Evolutionary conservation across 768 basidiomycete genomes (phyloP).

Genomic region (Pisolithus microcarpus): DNA sequence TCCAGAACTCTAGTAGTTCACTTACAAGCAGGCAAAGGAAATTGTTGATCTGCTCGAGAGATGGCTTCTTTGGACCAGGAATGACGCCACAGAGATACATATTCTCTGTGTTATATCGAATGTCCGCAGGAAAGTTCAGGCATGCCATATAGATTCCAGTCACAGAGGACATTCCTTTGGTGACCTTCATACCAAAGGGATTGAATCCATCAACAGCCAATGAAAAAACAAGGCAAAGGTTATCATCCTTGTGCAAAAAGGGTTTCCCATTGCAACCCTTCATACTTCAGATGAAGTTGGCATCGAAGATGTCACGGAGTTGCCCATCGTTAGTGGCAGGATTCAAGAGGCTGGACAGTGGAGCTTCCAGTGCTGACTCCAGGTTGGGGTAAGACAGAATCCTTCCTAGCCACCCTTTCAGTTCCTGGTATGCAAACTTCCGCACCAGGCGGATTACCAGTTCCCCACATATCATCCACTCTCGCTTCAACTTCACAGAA

Average conservation of each 20-base stretch:
- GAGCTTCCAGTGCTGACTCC: constrained; percentile 20
- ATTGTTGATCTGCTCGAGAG: too few relatives aligned
- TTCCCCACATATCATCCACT: neutral
- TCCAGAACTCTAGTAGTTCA: too few relatives aligned
- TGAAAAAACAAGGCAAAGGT: too few relatives aligned
- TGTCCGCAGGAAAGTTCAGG: constrained; percentile 31
- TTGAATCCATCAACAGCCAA: constrained; percentile 11
- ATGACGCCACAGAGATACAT: too few relatives aligned
- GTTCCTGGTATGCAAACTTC: constrained; percentile 20
- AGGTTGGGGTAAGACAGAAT: constrained; percentile 19
- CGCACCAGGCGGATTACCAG: neutral
- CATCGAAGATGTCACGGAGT: constrained; percentile 21
- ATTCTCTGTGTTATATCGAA: constrained; percentile 20
- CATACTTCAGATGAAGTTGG: constrained; percentile 17
- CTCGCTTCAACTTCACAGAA: neutral
- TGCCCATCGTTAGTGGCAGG: constrained; percentile 8
- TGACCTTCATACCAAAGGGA: constrained; percentile 19
- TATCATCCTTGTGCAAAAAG: constrained; percentile 10
- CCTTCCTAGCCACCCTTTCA: constrained; percentile 21
- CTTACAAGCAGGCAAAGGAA: too few relatives aligned
- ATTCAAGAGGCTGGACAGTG: neutral
- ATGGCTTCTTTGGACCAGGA: too few relatives aligned
- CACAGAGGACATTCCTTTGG: constrained; percentile 17
- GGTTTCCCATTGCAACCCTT: constrained; percentile 18
- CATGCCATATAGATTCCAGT: constrained; percentile 25